Base-by-base conservation (phyloP, 495 filamentous ascomycete species). In the Staphylotrichum tortipilum region DNA sequence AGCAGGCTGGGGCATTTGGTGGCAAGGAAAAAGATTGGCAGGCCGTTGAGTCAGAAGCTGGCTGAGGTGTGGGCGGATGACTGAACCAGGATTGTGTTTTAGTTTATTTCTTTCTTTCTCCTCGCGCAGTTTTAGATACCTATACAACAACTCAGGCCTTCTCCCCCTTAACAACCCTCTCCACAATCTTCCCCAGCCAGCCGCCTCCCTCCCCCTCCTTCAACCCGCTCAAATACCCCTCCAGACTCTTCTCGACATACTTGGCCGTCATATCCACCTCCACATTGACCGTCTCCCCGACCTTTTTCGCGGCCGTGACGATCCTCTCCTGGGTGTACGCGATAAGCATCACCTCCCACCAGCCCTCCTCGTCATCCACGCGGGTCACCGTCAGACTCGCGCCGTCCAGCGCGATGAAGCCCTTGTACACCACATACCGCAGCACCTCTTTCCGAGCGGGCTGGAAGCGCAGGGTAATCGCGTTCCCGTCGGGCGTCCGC, bases 211-310 rank as follows among this genome's bases (percentile, higher is more conserved):
- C 78, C 23, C 75, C 73, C 29, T 66, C 70, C 46, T 47, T 55
- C 24, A 65, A 47, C 7, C 73, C 72, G 35, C 71, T 71, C 55
- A 89, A 69, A 50, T 86, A 85, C n/a, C 78, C 84, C 43, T 72
- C 68, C 56, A 88, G 82, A 50, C 86, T 89, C 80, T 96, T 99
- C 81, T 96, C 94, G 17, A 96, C 90, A 64, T 97, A 96, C 77
- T 99, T 99, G 4, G 91, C 94, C 56, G 96, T 83, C 75, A 95
- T 89, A 67, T 99, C 94, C 44, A 97, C 94, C 76, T 99, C 94
- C 15, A 97, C 83, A 66, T 99, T 99, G 26, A 97, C 89, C 43
- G 78, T 75, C 6, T 95, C 89, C 1, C 94, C 90, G n/a, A 72
- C 67, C 65, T 76, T 72, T 77, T 99, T 97, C 10, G 64, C 68